Evolutionary conservation across 331 rosid species (phyloP).

Genomic region (Acacia concinna): DNA sequence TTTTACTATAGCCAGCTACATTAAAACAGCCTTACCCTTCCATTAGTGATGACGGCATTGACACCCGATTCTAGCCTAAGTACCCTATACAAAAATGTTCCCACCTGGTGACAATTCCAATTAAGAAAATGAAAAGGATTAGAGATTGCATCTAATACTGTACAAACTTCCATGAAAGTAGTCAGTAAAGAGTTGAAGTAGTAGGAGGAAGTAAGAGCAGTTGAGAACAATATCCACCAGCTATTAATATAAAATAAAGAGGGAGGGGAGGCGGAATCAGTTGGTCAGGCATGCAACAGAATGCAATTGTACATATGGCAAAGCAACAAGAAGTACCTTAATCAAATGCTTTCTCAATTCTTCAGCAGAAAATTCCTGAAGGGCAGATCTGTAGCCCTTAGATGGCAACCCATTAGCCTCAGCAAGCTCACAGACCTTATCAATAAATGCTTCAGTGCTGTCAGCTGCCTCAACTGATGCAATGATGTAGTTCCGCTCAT

Average conservation of each 20-base stretch:
- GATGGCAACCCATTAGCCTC: constrained; percentile 76
- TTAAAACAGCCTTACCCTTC: constrained; percentile 74
- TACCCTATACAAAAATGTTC: constrained; percentile 46
- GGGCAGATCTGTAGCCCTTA: constrained; percentile 54
- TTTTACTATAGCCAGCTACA: constrained; percentile 1
- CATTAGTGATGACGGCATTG: constrained; percentile 90
- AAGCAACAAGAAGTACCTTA: constrained; percentile 56
- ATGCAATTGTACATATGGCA: constrained; percentile 18
- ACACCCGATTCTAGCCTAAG: constrained; percentile 70
- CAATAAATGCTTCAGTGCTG: constrained; percentile 52
- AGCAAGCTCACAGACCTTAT: constrained; percentile 75
- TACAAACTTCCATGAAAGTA: constrained; percentile 6
- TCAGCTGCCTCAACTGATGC: constrained; percentile 48
- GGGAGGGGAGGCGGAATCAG: background rate
- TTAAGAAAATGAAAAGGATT: constrained; percentile 6
- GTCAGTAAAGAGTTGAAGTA: constrained; percentile 14
- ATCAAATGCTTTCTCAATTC: constrained; percentile 54
- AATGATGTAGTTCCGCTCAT: constrained; percentile 59
- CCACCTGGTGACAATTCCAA: constrained; percentile 56
- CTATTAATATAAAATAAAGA: constrained; percentile 6
- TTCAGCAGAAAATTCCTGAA: constrained; percentile 53
- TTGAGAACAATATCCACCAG: constrained; percentile 18
- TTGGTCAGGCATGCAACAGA: constrained; percentile 14
- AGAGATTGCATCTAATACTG: constrained; percentile 7
- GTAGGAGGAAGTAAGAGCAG: background rate